A percentile compares a stretch with the other conserved stretches of the same genome.
phyloP scores from a whole-genome alignment of 2,329 filamentous ascomycete genomes.

The Drechslerella coelobrocha region DNA sequence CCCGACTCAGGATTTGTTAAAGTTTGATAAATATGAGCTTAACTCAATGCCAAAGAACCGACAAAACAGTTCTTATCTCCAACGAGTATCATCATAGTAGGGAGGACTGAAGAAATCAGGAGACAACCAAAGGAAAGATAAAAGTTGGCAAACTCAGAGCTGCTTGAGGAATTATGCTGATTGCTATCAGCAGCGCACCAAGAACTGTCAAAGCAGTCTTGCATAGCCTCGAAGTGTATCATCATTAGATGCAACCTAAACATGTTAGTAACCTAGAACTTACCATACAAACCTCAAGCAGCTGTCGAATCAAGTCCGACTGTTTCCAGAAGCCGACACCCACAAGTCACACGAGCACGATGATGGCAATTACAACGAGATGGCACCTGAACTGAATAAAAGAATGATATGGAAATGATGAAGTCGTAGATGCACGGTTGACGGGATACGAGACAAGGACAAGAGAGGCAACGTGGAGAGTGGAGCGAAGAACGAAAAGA shows the following conservation, averaged over 20 bases:
- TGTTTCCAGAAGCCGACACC: not conserved
- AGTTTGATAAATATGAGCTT: not conserved
- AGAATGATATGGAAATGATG: conserved; percentile 12
- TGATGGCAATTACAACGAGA: not conserved
- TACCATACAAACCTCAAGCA: conserved; percentile 29
- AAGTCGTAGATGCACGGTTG: not conserved
- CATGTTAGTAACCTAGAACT: not conserved
- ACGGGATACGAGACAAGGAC: too few relatives aligned
- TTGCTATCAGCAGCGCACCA: conserved; percentile 6
- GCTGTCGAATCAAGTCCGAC: not conserved
- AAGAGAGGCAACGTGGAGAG: too few relatives aligned
- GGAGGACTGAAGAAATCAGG: not conserved
- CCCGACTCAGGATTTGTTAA: too few relatives aligned
- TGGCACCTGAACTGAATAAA: not conserved
- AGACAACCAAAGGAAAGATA: not conserved
- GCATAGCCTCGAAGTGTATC: conserved; percentile 17
- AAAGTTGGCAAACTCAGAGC: conserved; percentile 28
- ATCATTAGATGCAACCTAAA: conserved; percentile 20
- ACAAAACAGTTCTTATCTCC: not conserved
- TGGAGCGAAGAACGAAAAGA: not conserved
- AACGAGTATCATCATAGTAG: not conserved
- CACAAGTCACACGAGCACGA: too few relatives aligned
- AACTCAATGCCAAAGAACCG: not conserved
- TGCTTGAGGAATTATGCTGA: conserved; percentile 38
- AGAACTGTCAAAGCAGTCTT: conserved; percentile 6